Percentiles rank a stretch among this genome's conserved stretches.
These are phyloP conservation scores for Colletotrichum eleusines DNA, from an alignment of 2,329 filamentous ascomycete species.

Conservation along the genomic window DNA sequence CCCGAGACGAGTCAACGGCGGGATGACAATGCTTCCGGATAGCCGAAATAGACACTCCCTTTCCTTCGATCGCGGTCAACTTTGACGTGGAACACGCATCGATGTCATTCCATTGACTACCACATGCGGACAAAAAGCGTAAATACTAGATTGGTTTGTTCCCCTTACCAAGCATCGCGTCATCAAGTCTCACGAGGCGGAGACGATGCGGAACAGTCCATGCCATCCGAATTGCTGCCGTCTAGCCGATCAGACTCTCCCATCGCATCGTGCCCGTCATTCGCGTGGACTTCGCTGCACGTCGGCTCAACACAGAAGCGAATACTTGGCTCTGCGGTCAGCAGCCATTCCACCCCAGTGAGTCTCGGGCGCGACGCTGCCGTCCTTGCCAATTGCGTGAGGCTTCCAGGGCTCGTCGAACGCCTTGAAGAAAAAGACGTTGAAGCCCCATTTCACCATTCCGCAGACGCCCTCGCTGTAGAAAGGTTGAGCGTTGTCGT, in stretches of 20 bases:
- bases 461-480: slow-evolving; percentile 73
- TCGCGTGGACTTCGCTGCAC: not conserved
- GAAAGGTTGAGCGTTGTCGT: slow-evolving; percentile 69
- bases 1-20: slow-evolving; percentile 14
- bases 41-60: slow-evolving; percentile 14
- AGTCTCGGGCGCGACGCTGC: slow-evolving; percentile 71
- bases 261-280: not conserved
- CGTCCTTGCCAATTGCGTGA: slow-evolving; percentile 71
- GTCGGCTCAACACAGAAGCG: slow-evolving; percentile 45
- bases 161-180: slow-evolving; percentile 4
- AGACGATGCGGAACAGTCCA: slow-evolving; percentile 11
- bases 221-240: slow-evolving; percentile 28
- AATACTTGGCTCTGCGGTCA: slow-evolving; percentile 68
- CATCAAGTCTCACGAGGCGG: slow-evolving; percentile 12
- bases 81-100: not conserved
- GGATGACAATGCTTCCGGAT: slow-evolving; percentile 28
- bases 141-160: not conserved
- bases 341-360: slow-evolving; percentile 77
- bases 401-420: slow-evolving; percentile 82
- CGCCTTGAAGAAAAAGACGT: slow-evolving; percentile 80
- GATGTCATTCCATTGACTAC: slow-evolving; percentile 16
- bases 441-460: slow-evolving; percentile 73
- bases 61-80: slow-evolving; percentile 8
- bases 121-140: slow-evolving; percentile 25
- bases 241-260: not conserved